These are phyloP conservation scores for Logfia minima DNA, from an alignment of 129 eudicot species.

Conservation along the genomic window DNA sequence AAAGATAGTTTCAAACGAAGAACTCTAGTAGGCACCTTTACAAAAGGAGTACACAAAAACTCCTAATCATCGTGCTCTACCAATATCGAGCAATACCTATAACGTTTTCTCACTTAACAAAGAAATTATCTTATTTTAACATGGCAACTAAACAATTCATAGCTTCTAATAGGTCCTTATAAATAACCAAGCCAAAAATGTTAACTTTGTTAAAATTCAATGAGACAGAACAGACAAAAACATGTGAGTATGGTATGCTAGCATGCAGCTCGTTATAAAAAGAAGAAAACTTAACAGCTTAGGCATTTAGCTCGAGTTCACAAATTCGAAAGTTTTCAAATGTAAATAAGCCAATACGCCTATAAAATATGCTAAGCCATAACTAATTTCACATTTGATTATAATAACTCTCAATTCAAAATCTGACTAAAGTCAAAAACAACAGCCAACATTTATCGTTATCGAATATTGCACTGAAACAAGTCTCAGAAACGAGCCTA, in stretches of 20 bases:
- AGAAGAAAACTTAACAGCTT: no score
- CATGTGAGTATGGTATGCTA: no score
- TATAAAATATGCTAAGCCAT: not conserved
- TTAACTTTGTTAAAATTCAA: no score
- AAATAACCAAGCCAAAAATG: not conserved
- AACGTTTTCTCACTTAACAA: no score
- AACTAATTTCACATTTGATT: not conserved
- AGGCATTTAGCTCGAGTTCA: no score
- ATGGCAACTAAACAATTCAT: not conserved
- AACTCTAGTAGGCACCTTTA: not conserved
- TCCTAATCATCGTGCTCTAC: not conserved
- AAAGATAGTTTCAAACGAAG: not conserved
- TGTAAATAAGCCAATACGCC: not conserved
- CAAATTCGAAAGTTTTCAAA: no score
- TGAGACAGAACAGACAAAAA: no score
- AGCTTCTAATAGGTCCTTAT: not conserved
- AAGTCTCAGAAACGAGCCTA: not conserved
- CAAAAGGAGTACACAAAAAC: not conserved
- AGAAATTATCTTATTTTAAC: not conserved
- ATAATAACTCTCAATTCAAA: not conserved
- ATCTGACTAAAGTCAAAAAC: not conserved
- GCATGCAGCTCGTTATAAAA: no score
- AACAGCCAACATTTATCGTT: not conserved
- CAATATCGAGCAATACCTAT: not conserved
- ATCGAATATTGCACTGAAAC: conserved; percentile 6